Conservation (phyloP, 1,139 yeast species). For the Pichia sp. region DNA sequence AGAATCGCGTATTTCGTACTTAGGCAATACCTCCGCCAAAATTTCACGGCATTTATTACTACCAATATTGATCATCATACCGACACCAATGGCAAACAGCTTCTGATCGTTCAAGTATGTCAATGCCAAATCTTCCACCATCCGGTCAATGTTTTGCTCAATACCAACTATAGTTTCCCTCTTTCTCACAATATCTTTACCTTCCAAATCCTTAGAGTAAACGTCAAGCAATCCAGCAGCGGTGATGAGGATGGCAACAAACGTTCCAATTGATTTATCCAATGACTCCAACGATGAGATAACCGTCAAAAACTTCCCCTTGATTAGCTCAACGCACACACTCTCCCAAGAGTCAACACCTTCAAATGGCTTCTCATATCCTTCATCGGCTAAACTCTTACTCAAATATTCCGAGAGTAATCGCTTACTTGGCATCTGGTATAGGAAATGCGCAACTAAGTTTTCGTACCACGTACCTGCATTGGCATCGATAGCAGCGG, state of each 20-base stretch:
- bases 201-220: slow-evolving; percentile 27
- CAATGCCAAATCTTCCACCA: slow-evolving; percentile 54
- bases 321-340: slow-evolving; percentile 54
- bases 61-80: slow-evolving; percentile 37
- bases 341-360: slow-evolving; percentile 42
- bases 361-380: slow-evolving; percentile 15
- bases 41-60: slow-evolving; percentile 38
- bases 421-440: slow-evolving; percentile 48
- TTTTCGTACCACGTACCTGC: slow-evolving; percentile 69
- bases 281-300: slow-evolving; percentile 54
- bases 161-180: slow-evolving; percentile 18
- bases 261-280: slow-evolving; percentile 64
- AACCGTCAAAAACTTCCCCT: slow-evolving; percentile 51
- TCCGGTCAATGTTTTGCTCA: slow-evolving; percentile 51
- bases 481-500: slow-evolving; percentile 40
- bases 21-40: slow-evolving; percentile 57
- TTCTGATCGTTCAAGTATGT: slow-evolving; percentile 43
- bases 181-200: slow-evolving; percentile 6
- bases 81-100: slow-evolving; percentile 63
- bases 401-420: slow-evolving; percentile 37
- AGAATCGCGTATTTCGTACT: slow-evolving; percentile 50
- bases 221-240: slow-evolving; percentile 50
- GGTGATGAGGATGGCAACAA: slow-evolving; percentile 56
- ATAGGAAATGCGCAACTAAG: slow-evolving; percentile 52
- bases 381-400: slow-evolving; percentile 13